These are phyloP conservation scores for Allantophomopsis cytisporea DNA, from an alignment of 2,329 filamentous ascomycete species.

Conservation along the genomic window DNA sequence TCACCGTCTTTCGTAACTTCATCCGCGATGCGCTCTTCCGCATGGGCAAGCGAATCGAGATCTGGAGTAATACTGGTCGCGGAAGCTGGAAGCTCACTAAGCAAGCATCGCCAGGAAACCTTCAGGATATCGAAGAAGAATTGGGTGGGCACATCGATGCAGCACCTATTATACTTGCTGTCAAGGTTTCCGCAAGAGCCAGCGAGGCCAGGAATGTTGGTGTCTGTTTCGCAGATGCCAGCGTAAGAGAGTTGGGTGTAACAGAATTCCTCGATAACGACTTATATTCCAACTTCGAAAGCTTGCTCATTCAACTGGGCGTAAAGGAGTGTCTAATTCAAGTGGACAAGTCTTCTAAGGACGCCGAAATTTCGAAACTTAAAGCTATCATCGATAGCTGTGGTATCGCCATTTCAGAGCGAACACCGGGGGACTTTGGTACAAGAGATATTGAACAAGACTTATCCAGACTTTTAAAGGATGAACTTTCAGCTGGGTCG, in stretches of 20 bases:
- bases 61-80: slow-evolving; percentile 67
- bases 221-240: slow-evolving; percentile 96
- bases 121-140: slow-evolving; percentile 95
- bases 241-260: slow-evolving; percentile 85
- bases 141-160: slow-evolving; percentile 80
- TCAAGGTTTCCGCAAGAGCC: slow-evolving; percentile 84
- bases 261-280: slow-evolving; percentile 99
- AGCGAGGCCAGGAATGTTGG: slow-evolving; percentile 76
- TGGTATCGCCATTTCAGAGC: slow-evolving; percentile 77
- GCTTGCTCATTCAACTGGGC: slow-evolving; percentile 87
- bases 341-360: slow-evolving; percentile 65
- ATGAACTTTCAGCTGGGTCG: slow-evolving; percentile 63
- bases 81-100: slow-evolving; percentile 90
- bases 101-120: slow-evolving; percentile 86
- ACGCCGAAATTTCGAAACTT: slow-evolving; percentile 78
- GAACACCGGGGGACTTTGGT: slow-evolving; percentile 64
- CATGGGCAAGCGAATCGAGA: slow-evolving; percentile 80
- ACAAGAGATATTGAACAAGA: slow-evolving; percentile 94
- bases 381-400: slow-evolving; percentile 84
- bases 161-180: slow-evolving; percentile 86
- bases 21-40: slow-evolving; percentile 88
- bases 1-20: slow-evolving; percentile 92
- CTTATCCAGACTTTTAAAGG: slow-evolving; percentile 72
- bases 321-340: slow-evolving; percentile 90
- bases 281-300: slow-evolving; percentile 95